Evolutionary conservation across 768 basidiomycete species (phyloP).

Genomic region (Cubamyces sp.): DNA sequence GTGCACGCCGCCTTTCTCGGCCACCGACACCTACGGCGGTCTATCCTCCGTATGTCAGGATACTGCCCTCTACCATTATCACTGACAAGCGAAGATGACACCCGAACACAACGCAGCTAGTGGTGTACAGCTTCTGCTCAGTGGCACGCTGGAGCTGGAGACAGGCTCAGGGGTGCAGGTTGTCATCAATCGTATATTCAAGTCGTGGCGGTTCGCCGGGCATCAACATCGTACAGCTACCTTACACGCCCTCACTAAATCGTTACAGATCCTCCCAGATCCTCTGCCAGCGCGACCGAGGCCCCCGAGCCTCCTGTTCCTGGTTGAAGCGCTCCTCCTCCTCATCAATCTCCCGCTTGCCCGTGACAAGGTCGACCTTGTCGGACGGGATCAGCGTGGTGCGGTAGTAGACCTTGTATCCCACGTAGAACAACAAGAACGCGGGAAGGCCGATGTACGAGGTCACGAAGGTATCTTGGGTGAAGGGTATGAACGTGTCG

Average conservation of each 20-base stretch:
- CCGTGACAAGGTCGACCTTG: constrained; percentile 64
- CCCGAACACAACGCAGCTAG: too few species aligned
- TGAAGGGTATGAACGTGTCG: constrained; percentile 50
- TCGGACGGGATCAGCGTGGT: constrained; percentile 43
- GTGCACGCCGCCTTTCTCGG: constrained; percentile 16
- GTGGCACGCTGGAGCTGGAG: too few species aligned
- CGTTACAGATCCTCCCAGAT: constrained; percentile 34
- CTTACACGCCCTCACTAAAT: neutral
- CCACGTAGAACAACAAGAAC: constrained; percentile 41
- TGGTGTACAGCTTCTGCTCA: too few species aligned
- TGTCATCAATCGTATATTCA: neutral
- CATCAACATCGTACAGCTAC: constrained; percentile 12
- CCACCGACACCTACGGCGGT: neutral
- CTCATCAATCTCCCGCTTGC: constrained; percentile 62
- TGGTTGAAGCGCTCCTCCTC: constrained; percentile 58
- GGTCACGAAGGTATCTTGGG: constrained; percentile 62
- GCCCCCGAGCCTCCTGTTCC: constrained; percentile 41
- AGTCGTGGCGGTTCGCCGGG: too few species aligned
- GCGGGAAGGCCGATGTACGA: constrained; percentile 43
- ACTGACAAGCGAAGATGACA: too few species aligned
- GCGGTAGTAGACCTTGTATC: constrained; percentile 42
- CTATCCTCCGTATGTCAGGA: too few species aligned
- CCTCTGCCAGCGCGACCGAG: constrained; percentile 30
- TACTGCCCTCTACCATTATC: too few species aligned
- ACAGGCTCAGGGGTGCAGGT: neutral